Evolutionary conservation across 1,284 basidiomycete genomes (phyloP).

Genomic region (Ceratobasidium sp.): DNA sequence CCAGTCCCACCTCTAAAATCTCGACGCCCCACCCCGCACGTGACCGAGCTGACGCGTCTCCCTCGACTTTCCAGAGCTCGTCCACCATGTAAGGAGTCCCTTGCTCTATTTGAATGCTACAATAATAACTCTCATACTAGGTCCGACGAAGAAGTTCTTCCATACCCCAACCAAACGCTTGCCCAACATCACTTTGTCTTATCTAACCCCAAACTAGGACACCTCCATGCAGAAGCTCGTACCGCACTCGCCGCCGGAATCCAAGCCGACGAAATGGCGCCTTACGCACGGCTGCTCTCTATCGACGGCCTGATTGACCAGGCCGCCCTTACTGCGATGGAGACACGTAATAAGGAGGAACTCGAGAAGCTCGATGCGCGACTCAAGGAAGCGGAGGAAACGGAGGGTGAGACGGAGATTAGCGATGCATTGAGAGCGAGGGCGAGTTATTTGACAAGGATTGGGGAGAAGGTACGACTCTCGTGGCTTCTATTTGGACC

Average conservation of each 20-base stretch:
- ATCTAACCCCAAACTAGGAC: constrained; percentile 69
- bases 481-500: neutral
- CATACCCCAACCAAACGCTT: constrained; percentile 86
- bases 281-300: constrained; percentile 67
- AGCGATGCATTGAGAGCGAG: constrained; percentile 87
- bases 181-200: constrained; percentile 84
- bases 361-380: constrained; percentile 83
- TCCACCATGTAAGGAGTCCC: constrained; percentile 34
- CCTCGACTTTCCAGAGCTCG: neutral
- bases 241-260: constrained; percentile 80
- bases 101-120: neutral
- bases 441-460: constrained; percentile 88
- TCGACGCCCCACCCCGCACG: constrained; percentile 49
- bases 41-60: constrained; percentile 48
- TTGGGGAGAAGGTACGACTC: constrained; percentile 86
- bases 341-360: constrained; percentile 81
- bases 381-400: constrained; percentile 88
- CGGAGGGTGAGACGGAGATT: constrained; percentile 94
- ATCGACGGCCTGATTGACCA: constrained; percentile 62
- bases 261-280: constrained; percentile 91
- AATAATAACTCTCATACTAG: neutral
- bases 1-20: constrained; percentile 49
- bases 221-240: constrained; percentile 76
- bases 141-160: constrained; percentile 80
- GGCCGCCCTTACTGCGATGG: constrained; percentile 74